Conservation (phyloP, 345 rosid species). For the Brassica juncea region DNA sequence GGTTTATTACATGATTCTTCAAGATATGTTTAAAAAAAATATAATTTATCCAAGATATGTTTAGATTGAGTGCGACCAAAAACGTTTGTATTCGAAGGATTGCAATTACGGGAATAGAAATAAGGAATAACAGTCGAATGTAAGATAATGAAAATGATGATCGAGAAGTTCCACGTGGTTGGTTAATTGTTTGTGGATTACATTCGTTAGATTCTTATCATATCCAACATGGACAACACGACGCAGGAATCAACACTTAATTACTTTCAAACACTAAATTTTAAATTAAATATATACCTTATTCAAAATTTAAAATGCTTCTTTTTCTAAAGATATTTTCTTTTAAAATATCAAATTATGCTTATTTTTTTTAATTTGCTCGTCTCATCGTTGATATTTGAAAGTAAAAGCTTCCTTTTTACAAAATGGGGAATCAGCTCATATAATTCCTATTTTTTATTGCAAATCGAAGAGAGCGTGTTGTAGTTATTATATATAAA, state of each 20-base stretch:
- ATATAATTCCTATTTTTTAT: background rate
- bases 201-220: conserved; percentile 41
- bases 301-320: background rate
- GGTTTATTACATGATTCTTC: conserved; percentile 10
- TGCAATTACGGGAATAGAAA: conserved; percentile 9
- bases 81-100: conserved; percentile 12
- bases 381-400: background rate
- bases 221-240: conserved; percentile 36
- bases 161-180: conserved; percentile 34
- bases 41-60: background rate
- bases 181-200: conserved; percentile 34
- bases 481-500: background rate
- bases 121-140: background rate
- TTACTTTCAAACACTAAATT: conserved; percentile 15
- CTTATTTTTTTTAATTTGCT: background rate
- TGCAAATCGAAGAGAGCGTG: conserved; percentile 6
- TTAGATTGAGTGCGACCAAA: background rate
- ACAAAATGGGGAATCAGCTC: background rate
- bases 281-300: background rate
- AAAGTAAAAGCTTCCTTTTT: background rate
- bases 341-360: background rate
- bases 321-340: background rate
- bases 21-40: too few relatives aligned
- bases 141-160: conserved; percentile 25
- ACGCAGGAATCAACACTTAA: conserved; percentile 28